Evolutionary conservation across 108 stramenopile species (phyloP).

Genomic region (Conticribra guillardii): DNA sequence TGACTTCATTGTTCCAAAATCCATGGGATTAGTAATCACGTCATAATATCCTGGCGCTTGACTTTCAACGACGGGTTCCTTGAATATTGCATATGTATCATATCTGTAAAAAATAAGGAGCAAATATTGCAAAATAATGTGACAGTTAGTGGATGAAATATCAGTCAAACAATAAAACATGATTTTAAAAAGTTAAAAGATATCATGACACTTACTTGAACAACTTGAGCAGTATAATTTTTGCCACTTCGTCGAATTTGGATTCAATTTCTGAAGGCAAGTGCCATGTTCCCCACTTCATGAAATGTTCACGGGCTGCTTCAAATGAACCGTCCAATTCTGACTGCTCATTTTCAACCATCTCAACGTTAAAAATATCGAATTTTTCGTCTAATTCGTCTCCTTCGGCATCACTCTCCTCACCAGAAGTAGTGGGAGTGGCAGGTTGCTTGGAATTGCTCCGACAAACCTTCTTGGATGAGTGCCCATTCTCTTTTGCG

Average conservation of each 20-base stretch:
- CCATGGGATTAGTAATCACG: constrained; percentile 74
- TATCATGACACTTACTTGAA: constrained; percentile 40
- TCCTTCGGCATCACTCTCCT: constrained; percentile 20
- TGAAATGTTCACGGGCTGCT: constrained; percentile 58
- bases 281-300: constrained; percentile 63
- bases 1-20: constrained; percentile 69
- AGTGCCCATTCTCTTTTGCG: not conserved
- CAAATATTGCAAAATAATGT: not conserved
- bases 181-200: no score
- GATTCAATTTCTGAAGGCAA: constrained; percentile 55
- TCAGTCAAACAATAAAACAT: no score
- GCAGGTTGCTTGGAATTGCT: constrained; percentile 21
- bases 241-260: constrained; percentile 68
- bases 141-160: no score
- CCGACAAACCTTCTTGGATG: constrained; percentile 31
- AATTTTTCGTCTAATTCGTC: constrained; percentile 35
- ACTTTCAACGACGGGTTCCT: constrained; percentile 67
- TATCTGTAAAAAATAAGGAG: constrained; percentile 24
- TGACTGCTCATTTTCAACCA: constrained; percentile 44
- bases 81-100: constrained; percentile 75
- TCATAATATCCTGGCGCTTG: constrained; percentile 79
- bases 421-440: constrained; percentile 4
- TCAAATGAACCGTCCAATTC: constrained; percentile 51
- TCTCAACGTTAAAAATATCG: constrained; percentile 52
- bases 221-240: constrained; percentile 59